Conservation (phyloP, 495 filamentous ascomycete species). For the Oleoguttula mirabilis region DNA sequence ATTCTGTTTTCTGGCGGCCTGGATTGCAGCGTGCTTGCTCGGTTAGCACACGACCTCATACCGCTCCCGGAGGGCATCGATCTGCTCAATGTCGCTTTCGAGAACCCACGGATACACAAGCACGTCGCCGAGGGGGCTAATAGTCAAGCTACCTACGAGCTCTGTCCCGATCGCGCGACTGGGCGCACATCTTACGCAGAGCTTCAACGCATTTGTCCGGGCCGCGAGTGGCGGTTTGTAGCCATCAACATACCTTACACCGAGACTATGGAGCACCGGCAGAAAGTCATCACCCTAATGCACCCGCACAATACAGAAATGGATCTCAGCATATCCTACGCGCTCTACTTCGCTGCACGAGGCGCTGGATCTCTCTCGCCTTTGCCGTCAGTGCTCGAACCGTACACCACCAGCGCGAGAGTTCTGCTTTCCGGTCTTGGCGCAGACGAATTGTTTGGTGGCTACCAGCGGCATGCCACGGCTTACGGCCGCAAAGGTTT, state of each 20-base stretch:
- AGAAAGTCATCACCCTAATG: slow-evolving; percentile 61
- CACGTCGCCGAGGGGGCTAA: slow-evolving; percentile 17
- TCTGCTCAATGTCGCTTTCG: slow-evolving; percentile 90
- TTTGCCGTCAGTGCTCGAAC: slow-evolving; percentile 16
- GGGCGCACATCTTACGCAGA: slow-evolving; percentile 66
- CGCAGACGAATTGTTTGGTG: slow-evolving; percentile 91
- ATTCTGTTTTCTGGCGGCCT: slow-evolving; percentile 90
- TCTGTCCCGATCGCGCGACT: slow-evolving; percentile 82
- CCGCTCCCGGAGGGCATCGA: slow-evolving; percentile 60
- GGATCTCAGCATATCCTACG: slow-evolving; percentile 91
- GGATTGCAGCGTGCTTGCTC: slow-evolving; percentile 80
- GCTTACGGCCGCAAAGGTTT: slow-evolving; percentile 60
- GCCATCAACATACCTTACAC: slow-evolving; percentile 74
- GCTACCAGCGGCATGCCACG: slow-evolving; percentile 73
- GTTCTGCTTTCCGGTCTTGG: slow-evolving; percentile 87
- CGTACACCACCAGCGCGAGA: slow-evolving; percentile 60
- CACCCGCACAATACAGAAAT: slow-evolving; percentile 94
- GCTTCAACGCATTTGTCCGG: slow-evolving; percentile 57
- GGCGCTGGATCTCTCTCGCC: slow-evolving; percentile 47
- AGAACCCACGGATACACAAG: slow-evolving; percentile 58
- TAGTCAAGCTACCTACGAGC: slow-evolving; percentile 48
- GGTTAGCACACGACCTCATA: slow-evolving; percentile 68
- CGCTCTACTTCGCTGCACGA: slow-evolving; percentile 85
- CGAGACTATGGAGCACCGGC: slow-evolving; percentile 59
- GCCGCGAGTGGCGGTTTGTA: slow-evolving; percentile 67